These are phyloP conservation scores for Mycena pura DNA, from an alignment of 768 basidiomycete species.

Conservation along the genomic window DNA sequence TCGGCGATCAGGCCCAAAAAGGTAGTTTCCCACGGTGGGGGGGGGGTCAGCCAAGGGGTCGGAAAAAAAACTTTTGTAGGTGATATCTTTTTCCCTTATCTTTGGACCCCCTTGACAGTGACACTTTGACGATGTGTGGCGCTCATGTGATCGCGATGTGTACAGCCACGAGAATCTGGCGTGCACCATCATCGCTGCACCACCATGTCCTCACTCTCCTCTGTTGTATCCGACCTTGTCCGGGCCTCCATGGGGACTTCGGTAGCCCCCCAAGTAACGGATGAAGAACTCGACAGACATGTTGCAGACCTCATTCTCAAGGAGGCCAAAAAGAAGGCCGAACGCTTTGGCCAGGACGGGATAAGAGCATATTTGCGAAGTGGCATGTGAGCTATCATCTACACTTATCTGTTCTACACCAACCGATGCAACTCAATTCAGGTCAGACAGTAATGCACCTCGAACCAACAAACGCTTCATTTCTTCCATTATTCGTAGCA, in stretches of 20 bases:
- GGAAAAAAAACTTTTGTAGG: too few relatives aligned
- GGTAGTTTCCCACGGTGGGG: too few relatives aligned
- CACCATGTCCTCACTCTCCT: conserved; percentile 64
- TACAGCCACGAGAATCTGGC: too few relatives aligned
- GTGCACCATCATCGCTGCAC: too few relatives aligned
- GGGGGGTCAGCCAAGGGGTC: too few relatives aligned
- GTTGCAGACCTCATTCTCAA: conserved; percentile 91
- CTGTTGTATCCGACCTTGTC: conserved; percentile 83
- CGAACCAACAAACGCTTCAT: conserved; percentile 85
- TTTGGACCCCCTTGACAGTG: too few relatives aligned
- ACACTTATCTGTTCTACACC: background rate
- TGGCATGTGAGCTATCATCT: conserved; percentile 45
- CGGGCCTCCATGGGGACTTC: conserved; percentile 80
- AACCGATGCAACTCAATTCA: conserved; percentile 31
- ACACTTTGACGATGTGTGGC: too few relatives aligned
- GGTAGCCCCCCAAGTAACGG: conserved; percentile 61
- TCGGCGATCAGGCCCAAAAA: too few relatives aligned
- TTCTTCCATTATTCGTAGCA: conserved; percentile 86
- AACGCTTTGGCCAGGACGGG: conserved; percentile 77
- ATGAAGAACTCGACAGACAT: conserved; percentile 89
- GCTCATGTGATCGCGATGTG: too few relatives aligned
- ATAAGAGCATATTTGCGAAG: conserved; percentile 77
- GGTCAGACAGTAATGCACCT: conserved; percentile 75
- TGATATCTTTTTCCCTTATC: too few relatives aligned
- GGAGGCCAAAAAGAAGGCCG: conserved; percentile 93